Percentiles rank a stretch among this genome's conserved stretches.
These are phyloP conservation scores for Emergomyces pasteurianus DNA, from an alignment of 2,329 filamentous ascomycete genomes.

Conservation along the genomic window DNA sequence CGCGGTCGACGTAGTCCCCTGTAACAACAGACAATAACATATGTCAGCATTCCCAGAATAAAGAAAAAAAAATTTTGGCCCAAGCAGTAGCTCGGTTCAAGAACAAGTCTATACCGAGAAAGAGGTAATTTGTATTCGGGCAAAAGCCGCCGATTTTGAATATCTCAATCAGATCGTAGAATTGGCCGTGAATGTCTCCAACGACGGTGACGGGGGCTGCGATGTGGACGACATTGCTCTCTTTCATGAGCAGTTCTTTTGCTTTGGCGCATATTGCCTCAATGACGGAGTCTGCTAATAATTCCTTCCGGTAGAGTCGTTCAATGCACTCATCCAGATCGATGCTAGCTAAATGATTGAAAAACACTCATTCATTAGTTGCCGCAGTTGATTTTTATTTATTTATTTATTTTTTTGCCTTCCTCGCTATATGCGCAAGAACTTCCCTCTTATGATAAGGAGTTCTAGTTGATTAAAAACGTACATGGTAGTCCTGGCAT, in stretches of 20 bases:
- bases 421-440: neutral
- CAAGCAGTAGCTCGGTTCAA: neutral
- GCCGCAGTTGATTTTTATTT: neutral
- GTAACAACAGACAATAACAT: neutral
- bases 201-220: constrained; percentile 92
- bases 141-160: constrained; percentile 97
- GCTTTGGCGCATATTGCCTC: constrained; percentile 99
- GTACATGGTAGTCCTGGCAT: constrained; percentile 37
- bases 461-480: constrained; percentile 7
- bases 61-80: neutral
- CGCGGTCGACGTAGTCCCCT: constrained; percentile 97
- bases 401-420: no score
- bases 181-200: constrained; percentile 96
- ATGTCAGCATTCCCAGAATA: no score
- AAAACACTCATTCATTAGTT: neutral
- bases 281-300: constrained; percentile 93
- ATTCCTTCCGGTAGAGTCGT: constrained; percentile 90
- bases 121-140: constrained; percentile 96
- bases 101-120: constrained; percentile 54
- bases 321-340: constrained; percentile 98
- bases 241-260: constrained; percentile 97
- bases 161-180: constrained; percentile 98
- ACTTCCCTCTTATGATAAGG: neutral
- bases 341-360: constrained; percentile 60
- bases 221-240: constrained; percentile 99